Evolutionary conservation across 148 eudicot genomes (phyloP), one percentile per base, ranked within the genome.

Genomic region (Chenopodium album): DNA sequence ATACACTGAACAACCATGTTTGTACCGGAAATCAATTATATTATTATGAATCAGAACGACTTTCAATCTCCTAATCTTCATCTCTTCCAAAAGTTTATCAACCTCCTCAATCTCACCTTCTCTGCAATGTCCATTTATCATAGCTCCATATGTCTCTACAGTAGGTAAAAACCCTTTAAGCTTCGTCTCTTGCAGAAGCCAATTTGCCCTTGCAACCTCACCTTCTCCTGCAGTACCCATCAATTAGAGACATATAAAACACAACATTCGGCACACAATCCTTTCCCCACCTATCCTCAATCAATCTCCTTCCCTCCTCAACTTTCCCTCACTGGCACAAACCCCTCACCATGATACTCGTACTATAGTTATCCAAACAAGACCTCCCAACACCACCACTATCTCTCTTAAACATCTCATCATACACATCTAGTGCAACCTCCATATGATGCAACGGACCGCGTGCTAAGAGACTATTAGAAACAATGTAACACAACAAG

Each of bases 201-300:
- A 68, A 74, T 78, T 32, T 16, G 90, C 97, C 28, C 76, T 84
- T 69, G 59, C 81, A 77, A 90, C 83, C 26, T 89, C 90, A 66
- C 95, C 95, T 84, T 70, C 1, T 92, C 89, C 83, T 89, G 77
- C 94, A 91, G 85, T 90, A 95, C 59, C 99, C 99, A 84, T 90
- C 89, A 75, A 95, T 89, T 6, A 95, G 89, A 4, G 86, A 87
- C 82, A 91, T 95, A 78, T 92, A 94, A 65, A 94, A 91, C 50
- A 95, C 97, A 9, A 94, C 81, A 86, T 94, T 91, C 10, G 99
- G 98, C 32, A 91, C 83, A 32, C 98, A 90, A 66, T 91, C 90
- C 79, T 83, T 85, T 63, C 95, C 97, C 98, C 98, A 94, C 84
- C 92, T 90, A 41, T 87, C 91, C 84, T 92, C 97, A 79, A 94